phyloP scores from a whole-genome alignment of 176 grass and related monocot species.

The Carex littledalei region DNA sequence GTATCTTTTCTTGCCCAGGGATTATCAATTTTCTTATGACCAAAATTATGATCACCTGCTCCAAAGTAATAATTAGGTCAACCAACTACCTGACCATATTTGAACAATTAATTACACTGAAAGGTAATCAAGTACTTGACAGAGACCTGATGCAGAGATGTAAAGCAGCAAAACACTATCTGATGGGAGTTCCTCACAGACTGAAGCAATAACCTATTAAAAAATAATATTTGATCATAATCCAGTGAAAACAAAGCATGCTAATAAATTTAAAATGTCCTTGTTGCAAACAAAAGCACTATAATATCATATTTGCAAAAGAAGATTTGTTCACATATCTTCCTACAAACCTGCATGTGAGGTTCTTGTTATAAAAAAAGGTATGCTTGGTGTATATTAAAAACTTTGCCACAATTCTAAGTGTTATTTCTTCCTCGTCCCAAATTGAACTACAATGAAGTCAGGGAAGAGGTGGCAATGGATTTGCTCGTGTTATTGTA shows the following conservation, averaged over 20 bases:
- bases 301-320: neutral
- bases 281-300: neutral
- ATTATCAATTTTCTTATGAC: conserved; percentile 47
- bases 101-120: conserved; percentile 13
- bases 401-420: neutral
- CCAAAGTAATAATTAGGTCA: conserved; percentile 34
- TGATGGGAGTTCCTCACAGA: conserved; percentile 73
- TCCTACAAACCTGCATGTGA: neutral
- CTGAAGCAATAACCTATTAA: conserved; percentile 72
- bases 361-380: neutral
- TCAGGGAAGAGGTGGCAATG: neutral
- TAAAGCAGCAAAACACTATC: conserved; percentile 87
- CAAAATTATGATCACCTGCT: conserved; percentile 41
- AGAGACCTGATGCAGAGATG: conserved; percentile 91
- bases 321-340: neutral
- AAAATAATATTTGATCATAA: conserved; percentile 11
- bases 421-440: neutral
- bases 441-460: neutral
- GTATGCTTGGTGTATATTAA: neutral
- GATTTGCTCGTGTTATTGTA: neutral
- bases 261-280: neutral
- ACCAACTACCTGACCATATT: conserved; percentile 20
- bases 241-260: neutral
- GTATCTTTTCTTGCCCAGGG: conserved; percentile 32
- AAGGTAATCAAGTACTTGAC: conserved; percentile 27